Percentiles rank a stretch among this genome's conserved stretches.
phyloP scores from a whole-genome alignment of 2,329 filamentous ascomycete species.

The Arthrobotrys pseudoclavata region DNA sequence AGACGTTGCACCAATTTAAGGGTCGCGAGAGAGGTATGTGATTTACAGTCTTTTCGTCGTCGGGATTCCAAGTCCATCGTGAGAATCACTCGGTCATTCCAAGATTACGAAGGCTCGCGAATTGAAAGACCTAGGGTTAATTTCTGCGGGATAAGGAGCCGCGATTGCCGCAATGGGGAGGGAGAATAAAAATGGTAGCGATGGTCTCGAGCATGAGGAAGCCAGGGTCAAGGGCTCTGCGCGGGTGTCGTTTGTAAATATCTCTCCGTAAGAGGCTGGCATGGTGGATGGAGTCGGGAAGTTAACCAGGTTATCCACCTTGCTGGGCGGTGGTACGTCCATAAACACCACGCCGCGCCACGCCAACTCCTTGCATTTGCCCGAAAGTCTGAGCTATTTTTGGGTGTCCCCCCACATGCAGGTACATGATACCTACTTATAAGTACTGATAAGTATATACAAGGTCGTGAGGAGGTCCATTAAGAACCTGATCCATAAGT shows the following conservation, averaged over 20 bases:
- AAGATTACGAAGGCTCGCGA: neutral
- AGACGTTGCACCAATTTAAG: neutral
- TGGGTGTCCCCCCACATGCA: too few relatives aligned
- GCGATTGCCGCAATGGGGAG: neutral
- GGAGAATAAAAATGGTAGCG: neutral
- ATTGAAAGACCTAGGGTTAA: neutral
- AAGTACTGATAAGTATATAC: too few relatives aligned
- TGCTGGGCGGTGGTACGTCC: neutral
- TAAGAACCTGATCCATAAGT: too few relatives aligned
- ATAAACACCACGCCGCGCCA: too few relatives aligned
- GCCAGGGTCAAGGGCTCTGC: neutral
- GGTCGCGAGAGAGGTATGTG: neutral
- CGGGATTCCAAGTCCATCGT: constrained; percentile 16
- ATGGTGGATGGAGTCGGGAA: constrained; percentile 4
- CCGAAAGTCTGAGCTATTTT: too few relatives aligned
- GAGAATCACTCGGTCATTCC: constrained; percentile 26
- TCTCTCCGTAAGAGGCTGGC: constrained; percentile 2
- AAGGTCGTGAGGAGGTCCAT: too few relatives aligned
- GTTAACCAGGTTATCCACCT: neutral
- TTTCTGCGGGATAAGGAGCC: neutral
- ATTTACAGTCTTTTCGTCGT: constrained; percentile 39
- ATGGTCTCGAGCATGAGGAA: constrained; percentile 11
- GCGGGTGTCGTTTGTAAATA: neutral
- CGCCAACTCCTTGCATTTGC: too few relatives aligned
- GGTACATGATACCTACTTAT: too few relatives aligned